Evolutionary conservation across 257 asterid species (phyloP).

Genomic region (Catharanthus roseus): DNA sequence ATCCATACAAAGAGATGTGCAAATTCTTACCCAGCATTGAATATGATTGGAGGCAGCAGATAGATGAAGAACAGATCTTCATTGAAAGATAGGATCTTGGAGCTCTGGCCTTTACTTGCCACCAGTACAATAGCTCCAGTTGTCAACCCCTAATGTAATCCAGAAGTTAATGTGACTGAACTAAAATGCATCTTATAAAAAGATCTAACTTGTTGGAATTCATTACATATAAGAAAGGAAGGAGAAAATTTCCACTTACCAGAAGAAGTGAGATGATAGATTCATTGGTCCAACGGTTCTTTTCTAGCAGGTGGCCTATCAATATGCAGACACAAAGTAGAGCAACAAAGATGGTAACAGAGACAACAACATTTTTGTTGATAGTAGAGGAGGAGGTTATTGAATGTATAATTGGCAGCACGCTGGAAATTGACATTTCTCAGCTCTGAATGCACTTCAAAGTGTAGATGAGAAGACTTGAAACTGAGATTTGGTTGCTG

Average conservation of each 20-base stretch:
- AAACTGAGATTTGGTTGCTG: not conserved
- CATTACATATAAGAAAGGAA: not conserved
- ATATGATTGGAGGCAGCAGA: constrained; percentile 71
- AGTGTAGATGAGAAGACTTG: not conserved
- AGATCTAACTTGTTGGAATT: not conserved
- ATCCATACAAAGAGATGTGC: not conserved
- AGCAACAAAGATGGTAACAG: constrained; percentile 46
- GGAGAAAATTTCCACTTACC: constrained; percentile 25
- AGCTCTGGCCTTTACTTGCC: constrained; percentile 47
- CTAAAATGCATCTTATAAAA: not conserved
- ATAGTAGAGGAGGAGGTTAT: not conserved
- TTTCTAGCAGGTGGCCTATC: constrained; percentile 59
- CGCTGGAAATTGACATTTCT: not conserved
- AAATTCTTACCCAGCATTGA: constrained; percentile 54
- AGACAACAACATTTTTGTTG: constrained; percentile 22
- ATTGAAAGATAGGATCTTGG: constrained; percentile 52
- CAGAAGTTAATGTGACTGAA: not conserved
- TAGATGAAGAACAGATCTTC: constrained; percentile 68
- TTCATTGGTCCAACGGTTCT: constrained; percentile 54
- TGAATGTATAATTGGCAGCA: not conserved
- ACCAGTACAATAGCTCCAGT: constrained; percentile 48
- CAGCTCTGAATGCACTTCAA: not conserved
- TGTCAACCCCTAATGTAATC: constrained; percentile 42
- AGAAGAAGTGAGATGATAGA: constrained; percentile 56
- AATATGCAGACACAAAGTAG: constrained; percentile 58